These are phyloP conservation scores for Aspergillus novofumigatus DNA, from an alignment of 2,329 filamentous ascomycete genomes.

Conservation along the genomic window DNA sequence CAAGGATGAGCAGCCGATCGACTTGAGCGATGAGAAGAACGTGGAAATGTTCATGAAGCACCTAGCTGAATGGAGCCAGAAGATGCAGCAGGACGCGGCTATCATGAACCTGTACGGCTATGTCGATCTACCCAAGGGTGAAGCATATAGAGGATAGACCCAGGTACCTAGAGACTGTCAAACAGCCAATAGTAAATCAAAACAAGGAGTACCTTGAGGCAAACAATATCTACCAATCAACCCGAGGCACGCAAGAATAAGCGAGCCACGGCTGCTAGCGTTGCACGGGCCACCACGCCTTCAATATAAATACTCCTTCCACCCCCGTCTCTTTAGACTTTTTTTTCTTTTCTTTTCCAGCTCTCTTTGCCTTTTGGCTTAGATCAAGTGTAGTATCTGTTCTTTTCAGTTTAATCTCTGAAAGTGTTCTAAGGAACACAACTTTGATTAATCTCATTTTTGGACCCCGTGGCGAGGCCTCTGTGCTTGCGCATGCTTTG, in stretches of 20 bases:
- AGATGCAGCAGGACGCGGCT: slow-evolving; percentile 36
- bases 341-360: slow-evolving; percentile 44
- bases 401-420: slow-evolving; percentile 97
- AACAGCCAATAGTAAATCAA: background rate
- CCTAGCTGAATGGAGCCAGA: slow-evolving; percentile 41
- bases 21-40: slow-evolving; percentile 48
- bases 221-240: background rate
- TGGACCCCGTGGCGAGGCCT: slow-evolving; percentile 52
- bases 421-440: slow-evolving; percentile 68
- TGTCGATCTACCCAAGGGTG: slow-evolving; percentile 30
- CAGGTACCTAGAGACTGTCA: too few species aligned
- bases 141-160: slow-evolving; percentile 1
- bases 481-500: slow-evolving; percentile 68
- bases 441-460: slow-evolving; percentile 83
- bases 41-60: slow-evolving; percentile 44
- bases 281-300: slow-evolving; percentile 7
- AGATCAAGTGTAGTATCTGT: slow-evolving; percentile 95
- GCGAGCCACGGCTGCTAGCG: slow-evolving; percentile 1
- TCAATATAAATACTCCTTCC: slow-evolving; percentile 27
- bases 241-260: background rate
- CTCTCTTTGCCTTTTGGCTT: slow-evolving; percentile 59
- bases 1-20: slow-evolving; percentile 51
- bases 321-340: slow-evolving; percentile 24
- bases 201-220: background rate
- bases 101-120: slow-evolving; percentile 42